Conservation (phyloP, 2,329 filamentous ascomycete genomes). For the Nannizziopsis barbatae region DNA sequence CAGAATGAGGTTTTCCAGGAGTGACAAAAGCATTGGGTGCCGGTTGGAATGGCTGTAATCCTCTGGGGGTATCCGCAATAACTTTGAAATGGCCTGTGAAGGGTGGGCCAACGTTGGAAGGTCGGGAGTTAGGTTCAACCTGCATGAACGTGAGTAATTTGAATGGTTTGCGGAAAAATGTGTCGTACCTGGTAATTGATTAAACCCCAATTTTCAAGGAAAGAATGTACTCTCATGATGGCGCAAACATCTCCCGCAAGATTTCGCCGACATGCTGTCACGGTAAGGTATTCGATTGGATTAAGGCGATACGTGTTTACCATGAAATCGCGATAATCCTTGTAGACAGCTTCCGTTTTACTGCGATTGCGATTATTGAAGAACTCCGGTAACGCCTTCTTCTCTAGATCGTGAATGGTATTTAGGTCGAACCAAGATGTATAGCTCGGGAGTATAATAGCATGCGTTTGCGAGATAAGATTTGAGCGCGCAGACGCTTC, state of each 20-base stretch:
- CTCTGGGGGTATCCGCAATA: constrained; percentile 87
- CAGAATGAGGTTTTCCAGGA: constrained; percentile 48
- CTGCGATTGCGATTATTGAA: constrained; percentile 97
- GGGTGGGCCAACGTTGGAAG: constrained; percentile 87
- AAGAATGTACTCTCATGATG: constrained; percentile 97
- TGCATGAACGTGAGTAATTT: constrained; percentile 30
- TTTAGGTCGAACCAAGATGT: constrained; percentile 99
- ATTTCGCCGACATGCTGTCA: constrained; percentile 90
- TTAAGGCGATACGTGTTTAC: constrained; percentile 98
- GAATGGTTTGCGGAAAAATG: neutral
- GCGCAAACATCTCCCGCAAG: constrained; percentile 95
- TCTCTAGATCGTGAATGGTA: constrained; percentile 77
- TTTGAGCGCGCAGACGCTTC: constrained; percentile 85
- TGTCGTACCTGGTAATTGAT: constrained; percentile 87
- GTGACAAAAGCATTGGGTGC: constrained; percentile 60
- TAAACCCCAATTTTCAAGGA: constrained; percentile 95
- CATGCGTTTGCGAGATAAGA: constrained; percentile 83
- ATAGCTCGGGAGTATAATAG: constrained; percentile 94
- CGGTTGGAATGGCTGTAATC: constrained; percentile 89
- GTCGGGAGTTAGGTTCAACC: constrained; percentile 92
- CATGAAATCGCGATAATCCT: constrained; percentile 99
- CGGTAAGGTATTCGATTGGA: constrained; percentile 88
- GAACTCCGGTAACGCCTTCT: constrained; percentile 91
- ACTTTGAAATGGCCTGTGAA: constrained; percentile 97
- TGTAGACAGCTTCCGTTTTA: constrained; percentile 95